Base-by-base conservation (phyloP, 2,329 filamentous ascomycete species). In the Colletotrichum liaoningense region DNA sequence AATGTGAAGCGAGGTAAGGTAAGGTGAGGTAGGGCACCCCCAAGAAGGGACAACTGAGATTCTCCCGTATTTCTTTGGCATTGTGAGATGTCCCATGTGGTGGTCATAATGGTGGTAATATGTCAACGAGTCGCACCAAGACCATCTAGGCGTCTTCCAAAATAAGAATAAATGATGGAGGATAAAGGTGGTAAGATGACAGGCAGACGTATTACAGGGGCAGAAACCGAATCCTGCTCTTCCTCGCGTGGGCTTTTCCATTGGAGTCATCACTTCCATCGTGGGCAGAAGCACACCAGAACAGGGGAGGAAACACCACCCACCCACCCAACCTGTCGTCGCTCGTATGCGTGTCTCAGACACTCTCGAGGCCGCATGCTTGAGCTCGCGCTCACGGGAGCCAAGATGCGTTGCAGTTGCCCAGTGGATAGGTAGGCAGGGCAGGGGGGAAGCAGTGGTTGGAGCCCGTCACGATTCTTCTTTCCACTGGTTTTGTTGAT, bases 331-430 rank as follows among this genome's bases (percentile, higher is more conserved):
- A 42, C 38, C 14, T 42, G 7, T 38, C 30, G 22, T 64, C 38
- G 30, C 33, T 55, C 14, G 22, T n/a, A 42, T 35, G 67, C 16
- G 33, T 68, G 73, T 73, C 72, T 73, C 12, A 73, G 73, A 74
- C 70, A 74, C 26, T 67, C 46, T n/a, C 24, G 33, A 52, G 54
- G 59, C 54, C 60, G 69, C 69, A 67, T 64, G 72, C 59, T 67
- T 74, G 57, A 19, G 58, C 56, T 28, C 52, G 22, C 69, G 69
- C 69, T 74, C 71, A 74, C 71, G 71, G 59, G 63, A 64, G 33
- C 69, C 14, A 42, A 42, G 38, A 42, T 42, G 38, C 3, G 38
- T 16, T 16, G 38, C 38, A 42, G 38, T 38, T 5, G 35, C 12
- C 35, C 35, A 38, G 35, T 38, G 35, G 35, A 14, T 35, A 35